Evolutionary conservation across 1,284 basidiomycete genomes (phyloP).

Genomic region (Inonotus hispidus): DNA sequence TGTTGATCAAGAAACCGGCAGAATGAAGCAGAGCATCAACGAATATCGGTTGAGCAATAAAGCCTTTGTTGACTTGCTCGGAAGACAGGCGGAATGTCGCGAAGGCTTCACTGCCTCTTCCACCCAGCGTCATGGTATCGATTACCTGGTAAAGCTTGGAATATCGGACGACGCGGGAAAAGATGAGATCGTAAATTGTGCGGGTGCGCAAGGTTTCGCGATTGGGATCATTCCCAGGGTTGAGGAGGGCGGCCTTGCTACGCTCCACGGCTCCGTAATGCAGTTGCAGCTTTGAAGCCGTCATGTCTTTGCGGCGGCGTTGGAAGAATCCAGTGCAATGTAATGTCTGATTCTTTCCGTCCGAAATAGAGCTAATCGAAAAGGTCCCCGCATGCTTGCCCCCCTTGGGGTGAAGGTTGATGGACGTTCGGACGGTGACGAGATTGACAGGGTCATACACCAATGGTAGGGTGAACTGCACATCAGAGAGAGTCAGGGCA

Average conservation of each 20-base stretch:
- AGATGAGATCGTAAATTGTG: constrained; percentile 58
- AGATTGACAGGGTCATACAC: constrained; percentile 36
- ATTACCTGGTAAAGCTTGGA: constrained; percentile 52
- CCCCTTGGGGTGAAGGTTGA: constrained; percentile 34
- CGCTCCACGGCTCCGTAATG: constrained; percentile 33
- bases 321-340: constrained; percentile 48
- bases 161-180: constrained; percentile 65
- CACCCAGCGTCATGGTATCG: constrained; percentile 43
- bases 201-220: constrained; percentile 50
- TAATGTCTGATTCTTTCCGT: constrained; percentile 29
- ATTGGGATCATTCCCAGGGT: constrained; percentile 21
- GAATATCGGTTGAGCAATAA: constrained; percentile 50
- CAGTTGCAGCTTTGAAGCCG: constrained; percentile 35
- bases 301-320: constrained; percentile 29
- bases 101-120: constrained; percentile 46
- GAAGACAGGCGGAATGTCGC: constrained; percentile 42
- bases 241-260: constrained; percentile 30
- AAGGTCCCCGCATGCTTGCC: constrained; percentile 35
- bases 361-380: constrained; percentile 37
- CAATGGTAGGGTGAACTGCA: constrained; percentile 51
- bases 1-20: constrained; percentile 63
- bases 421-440: constrained; percentile 35
- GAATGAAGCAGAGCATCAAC: constrained; percentile 62
- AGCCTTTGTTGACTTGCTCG: constrained; percentile 30
- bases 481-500: constrained; percentile 35